These are phyloP conservation scores for Trichoderma gamsii DNA, from an alignment of 495 filamentous ascomycete species.

Conservation along the genomic window DNA sequence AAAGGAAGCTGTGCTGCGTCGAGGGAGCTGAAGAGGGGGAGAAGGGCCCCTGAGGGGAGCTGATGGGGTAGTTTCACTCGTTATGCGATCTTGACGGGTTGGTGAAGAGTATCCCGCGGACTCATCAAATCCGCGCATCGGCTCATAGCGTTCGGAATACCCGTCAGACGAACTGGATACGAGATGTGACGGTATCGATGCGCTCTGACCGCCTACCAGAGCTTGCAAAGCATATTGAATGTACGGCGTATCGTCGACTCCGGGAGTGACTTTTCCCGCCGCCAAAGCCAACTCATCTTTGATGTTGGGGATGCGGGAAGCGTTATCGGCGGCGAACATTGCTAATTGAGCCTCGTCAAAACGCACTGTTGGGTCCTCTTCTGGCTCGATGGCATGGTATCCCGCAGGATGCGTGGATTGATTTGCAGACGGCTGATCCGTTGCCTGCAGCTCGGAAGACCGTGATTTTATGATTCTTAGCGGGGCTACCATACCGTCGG, in stretches of 20 bases:
- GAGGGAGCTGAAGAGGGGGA: not conserved
- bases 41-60: not conserved
- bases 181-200: constrained; percentile 1
- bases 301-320: constrained; percentile 31
- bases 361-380: constrained; percentile 23
- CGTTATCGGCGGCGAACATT: constrained; percentile 30
- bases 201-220: constrained; percentile 19
- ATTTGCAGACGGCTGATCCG: not conserved
- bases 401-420: not conserved
- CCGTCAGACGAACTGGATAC: constrained; percentile 25
- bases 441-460: not conserved
- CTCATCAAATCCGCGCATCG: not conserved
- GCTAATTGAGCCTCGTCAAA: constrained; percentile 29
- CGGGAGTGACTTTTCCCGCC: constrained; percentile 42
- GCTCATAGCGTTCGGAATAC: constrained; percentile 10
- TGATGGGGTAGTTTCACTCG: not conserved
- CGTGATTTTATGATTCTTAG: not conserved
- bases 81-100: not conserved
- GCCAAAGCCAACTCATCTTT: constrained; percentile 38
- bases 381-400: constrained; percentile 17
- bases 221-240: constrained; percentile 45
- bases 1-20: constrained; percentile 7
- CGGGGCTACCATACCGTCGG: not conserved
- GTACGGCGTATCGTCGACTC: constrained; percentile 42
- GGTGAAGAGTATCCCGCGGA: not conserved